These are phyloP conservation scores for Acer saccharum DNA, from an alignment of 345 rosid genomes.

Conservation along the genomic window DNA sequence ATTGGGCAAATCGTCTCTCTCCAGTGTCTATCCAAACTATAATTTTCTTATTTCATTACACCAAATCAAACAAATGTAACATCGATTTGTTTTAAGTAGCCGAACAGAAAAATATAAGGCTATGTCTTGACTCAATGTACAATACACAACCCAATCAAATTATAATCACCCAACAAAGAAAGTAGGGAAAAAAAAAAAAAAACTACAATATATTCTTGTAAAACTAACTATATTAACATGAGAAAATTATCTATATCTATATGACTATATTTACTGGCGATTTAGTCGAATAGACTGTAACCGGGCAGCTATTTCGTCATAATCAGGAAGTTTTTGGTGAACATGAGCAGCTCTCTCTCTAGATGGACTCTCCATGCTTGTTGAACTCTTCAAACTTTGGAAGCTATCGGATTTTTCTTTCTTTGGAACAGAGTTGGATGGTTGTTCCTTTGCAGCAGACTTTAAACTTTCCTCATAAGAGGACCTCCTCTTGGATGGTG, in stretches of 20 bases:
- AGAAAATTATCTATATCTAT: neutral
- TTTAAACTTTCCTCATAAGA: constrained; percentile 19
- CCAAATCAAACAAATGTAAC: no score
- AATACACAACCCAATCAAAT: neutral
- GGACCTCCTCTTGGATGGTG: constrained; percentile 23
- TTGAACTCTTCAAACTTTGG: constrained; percentile 24
- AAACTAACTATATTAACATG: neutral
- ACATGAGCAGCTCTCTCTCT: constrained; percentile 61
- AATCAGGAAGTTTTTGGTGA: constrained; percentile 95
- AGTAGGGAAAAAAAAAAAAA: no score
- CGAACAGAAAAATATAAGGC: neutral
- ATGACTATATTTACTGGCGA: constrained; percentile 28
- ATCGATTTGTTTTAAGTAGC: no score
- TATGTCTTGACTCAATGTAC: neutral
- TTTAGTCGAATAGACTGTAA: constrained; percentile 53
- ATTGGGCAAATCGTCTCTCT: no score
- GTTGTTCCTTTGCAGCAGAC: constrained; percentile 35
- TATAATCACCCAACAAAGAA: constrained; percentile 4
- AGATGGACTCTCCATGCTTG: constrained; percentile 19
- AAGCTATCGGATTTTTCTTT: constrained; percentile 30
- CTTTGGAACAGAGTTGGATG: constrained; percentile 31
- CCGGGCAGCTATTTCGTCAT: constrained; percentile 58
- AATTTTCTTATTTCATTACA: no score
- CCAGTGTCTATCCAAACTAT: no score
- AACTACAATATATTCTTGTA: neutral